phyloP scores from a whole-genome alignment of 305 asterid genomes.

The Plantago coronopus region DNA sequence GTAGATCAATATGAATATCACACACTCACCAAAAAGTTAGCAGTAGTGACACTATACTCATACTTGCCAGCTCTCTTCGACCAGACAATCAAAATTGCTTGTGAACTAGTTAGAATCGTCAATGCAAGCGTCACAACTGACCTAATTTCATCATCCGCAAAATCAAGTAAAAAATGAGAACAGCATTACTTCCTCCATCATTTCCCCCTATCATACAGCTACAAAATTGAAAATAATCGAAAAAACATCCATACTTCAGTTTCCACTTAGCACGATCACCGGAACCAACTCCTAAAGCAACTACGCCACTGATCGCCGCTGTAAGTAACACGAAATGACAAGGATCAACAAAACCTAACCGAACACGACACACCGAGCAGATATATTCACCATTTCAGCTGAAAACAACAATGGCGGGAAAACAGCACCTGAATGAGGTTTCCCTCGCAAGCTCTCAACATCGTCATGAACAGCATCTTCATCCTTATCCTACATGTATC shows the following conservation, averaged over 20 bases:
- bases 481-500: slow-evolving; percentile 47
- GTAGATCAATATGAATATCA: slow-evolving; percentile 18
- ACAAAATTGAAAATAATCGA: slow-evolving; percentile 16
- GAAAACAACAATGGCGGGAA: slow-evolving; percentile 9
- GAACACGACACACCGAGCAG: slow-evolving; percentile 2
- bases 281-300: slow-evolving; percentile 41
- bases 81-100: slow-evolving; percentile 98
- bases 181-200: slow-evolving; percentile 1
- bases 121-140: slow-evolving; percentile 70
- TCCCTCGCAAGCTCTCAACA: slow-evolving; percentile 50
- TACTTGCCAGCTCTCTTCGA: slow-evolving; percentile 98
- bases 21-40: slow-evolving; percentile 84
- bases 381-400: background rate
- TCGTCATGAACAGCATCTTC: slow-evolving; percentile 43
- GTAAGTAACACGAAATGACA: slow-evolving; percentile 16
- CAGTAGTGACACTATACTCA: slow-evolving; percentile 96
- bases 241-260: slow-evolving; percentile 50
- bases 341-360: slow-evolving; percentile 18
- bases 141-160: slow-evolving; percentile 37
- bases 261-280: slow-evolving; percentile 71
- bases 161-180: slow-evolving; percentile 5
- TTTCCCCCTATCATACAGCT: slow-evolving; percentile 6
- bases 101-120: slow-evolving; percentile 95
- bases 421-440: slow-evolving; percentile 51
- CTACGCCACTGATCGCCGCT: slow-evolving; percentile 40